Evolutionary conservation across 306 rosid genomes (phyloP).

Genomic region (Castanea mollissima): DNA sequence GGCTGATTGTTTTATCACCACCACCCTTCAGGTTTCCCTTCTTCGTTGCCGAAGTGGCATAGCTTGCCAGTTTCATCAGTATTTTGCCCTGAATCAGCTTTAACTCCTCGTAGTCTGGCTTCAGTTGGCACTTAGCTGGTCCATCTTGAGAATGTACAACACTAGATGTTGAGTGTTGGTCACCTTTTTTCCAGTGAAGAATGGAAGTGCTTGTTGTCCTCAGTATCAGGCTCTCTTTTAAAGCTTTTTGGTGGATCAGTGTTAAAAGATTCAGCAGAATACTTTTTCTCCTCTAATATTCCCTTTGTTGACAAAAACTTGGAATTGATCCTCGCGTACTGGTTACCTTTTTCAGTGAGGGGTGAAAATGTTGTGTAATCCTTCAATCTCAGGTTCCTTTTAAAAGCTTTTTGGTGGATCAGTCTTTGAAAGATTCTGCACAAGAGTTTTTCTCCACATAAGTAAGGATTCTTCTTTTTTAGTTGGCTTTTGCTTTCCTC

Average conservation of each 20-base stretch:
- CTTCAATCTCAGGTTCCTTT: constrained; percentile 30
- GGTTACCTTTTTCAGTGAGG: constrained; percentile 26
- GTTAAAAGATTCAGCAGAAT: constrained; percentile 21
- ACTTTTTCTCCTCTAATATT: constrained; percentile 12
- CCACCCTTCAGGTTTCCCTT: constrained; percentile 46
- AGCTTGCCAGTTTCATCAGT: constrained; percentile 22
- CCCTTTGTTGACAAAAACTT: no score
- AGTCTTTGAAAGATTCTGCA: constrained; percentile 24
- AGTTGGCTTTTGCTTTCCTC: constrained; percentile 45
- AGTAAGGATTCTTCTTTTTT: constrained; percentile 27
- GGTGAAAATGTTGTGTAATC: background rate
- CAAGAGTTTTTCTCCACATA: constrained; percentile 11
- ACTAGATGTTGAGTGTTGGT: constrained; percentile 27
- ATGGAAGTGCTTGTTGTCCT: background rate
- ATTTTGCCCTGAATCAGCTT: constrained; percentile 39
- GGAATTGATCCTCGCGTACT: constrained; percentile 12
- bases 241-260: constrained; percentile 26
- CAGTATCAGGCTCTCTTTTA: constrained; percentile 32
- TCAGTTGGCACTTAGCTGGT: constrained; percentile 33
- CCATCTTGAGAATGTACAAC: constrained; percentile 20
- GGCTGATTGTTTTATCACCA: constrained; percentile 60
- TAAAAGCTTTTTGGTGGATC: constrained; percentile 23
- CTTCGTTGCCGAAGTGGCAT: constrained; percentile 50
- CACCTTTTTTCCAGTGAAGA: constrained; percentile 26
- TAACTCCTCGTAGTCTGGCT: constrained; percentile 52